phyloP scores from a whole-genome alignment of 768 basidiomycete species.

The Hygrophorus russula region DNA sequence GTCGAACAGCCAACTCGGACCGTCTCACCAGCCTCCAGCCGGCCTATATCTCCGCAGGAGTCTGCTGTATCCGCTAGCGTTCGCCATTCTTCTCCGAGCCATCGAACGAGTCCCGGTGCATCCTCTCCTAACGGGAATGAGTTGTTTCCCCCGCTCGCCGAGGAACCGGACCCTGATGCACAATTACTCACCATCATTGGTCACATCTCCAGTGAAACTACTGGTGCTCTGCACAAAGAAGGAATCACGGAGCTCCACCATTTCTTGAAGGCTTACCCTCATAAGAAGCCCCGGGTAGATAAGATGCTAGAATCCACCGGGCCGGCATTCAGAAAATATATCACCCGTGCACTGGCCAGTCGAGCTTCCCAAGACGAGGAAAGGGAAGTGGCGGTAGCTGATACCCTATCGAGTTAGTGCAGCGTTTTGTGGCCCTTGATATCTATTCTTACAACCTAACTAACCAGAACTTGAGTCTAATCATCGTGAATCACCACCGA shows the following conservation, averaged over 20 bases:
- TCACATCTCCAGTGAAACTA: constrained; percentile 82
- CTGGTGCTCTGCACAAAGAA: constrained; percentile 83
- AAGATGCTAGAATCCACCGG: constrained; percentile 85
- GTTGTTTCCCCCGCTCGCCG: constrained; percentile 38
- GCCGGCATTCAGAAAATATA: constrained; percentile 84
- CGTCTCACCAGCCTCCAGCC: constrained; percentile 50
- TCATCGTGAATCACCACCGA: constrained; percentile 25
- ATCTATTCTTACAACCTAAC: constrained; percentile 7
- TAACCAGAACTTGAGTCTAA: constrained; percentile 53
- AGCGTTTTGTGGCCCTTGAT: not conserved
- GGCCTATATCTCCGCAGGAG: constrained; percentile 63
- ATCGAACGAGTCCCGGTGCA: constrained; percentile 55
- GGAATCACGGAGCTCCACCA: constrained; percentile 92
- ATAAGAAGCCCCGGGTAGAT: constrained; percentile 73
- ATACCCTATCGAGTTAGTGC: constrained; percentile 61
- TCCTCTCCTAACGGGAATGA: constrained; percentile 52
- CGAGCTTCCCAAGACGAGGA: constrained; percentile 83
- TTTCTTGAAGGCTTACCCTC: constrained; percentile 84
- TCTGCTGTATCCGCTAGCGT: constrained; percentile 37
- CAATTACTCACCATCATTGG: constrained; percentile 75
- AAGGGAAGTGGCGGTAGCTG: constrained; percentile 68
- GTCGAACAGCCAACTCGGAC: constrained; percentile 32
- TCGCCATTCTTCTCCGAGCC: constrained; percentile 49
- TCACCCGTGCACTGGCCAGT: constrained; percentile 77
- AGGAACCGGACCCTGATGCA: constrained; percentile 82